These are phyloP conservation scores for Rhodosporidiobolus sp. DNA, from an alignment of 768 basidiomycete genomes.

Conservation along the genomic window DNA sequence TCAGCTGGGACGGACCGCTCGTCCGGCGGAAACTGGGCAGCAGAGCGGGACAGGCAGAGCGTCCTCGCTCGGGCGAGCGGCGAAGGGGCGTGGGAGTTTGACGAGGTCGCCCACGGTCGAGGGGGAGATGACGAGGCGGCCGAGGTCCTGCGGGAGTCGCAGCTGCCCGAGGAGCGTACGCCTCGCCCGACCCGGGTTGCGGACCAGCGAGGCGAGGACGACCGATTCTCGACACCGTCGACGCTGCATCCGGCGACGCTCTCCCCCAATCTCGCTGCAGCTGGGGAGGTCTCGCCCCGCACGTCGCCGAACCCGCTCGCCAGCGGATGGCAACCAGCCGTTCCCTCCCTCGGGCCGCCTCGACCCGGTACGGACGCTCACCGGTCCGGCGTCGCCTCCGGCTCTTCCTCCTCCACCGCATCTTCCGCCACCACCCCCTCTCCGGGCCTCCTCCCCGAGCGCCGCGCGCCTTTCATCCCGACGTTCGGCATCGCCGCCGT, in stretches of 20 bases:
- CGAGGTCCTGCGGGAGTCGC: conserved; percentile 1
- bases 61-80: background rate
- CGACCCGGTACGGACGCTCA: background rate
- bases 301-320: background rate
- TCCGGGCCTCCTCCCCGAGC: background rate
- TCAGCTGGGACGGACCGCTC: background rate
- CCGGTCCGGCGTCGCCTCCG: background rate
- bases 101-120: background rate
- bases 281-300: background rate
- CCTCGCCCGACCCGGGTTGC: background rate
- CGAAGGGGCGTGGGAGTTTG: conserved; percentile 16
- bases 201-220: background rate
- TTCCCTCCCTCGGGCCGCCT: background rate
- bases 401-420: background rate
- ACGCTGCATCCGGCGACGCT: no score
- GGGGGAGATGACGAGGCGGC: background rate
- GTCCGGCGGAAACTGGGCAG: background rate
- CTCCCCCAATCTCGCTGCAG: no score
- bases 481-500: conserved; percentile 30
- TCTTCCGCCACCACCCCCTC: background rate
- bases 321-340: background rate
- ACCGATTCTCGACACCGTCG: no score
- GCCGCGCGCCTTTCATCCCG: background rate
- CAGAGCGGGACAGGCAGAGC: conserved; percentile 7
- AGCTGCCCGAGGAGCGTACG: background rate